phyloP scores from a whole-genome alignment of 2,329 filamentous ascomycete species.

The Paraphaeosphaeria minitans region DNA sequence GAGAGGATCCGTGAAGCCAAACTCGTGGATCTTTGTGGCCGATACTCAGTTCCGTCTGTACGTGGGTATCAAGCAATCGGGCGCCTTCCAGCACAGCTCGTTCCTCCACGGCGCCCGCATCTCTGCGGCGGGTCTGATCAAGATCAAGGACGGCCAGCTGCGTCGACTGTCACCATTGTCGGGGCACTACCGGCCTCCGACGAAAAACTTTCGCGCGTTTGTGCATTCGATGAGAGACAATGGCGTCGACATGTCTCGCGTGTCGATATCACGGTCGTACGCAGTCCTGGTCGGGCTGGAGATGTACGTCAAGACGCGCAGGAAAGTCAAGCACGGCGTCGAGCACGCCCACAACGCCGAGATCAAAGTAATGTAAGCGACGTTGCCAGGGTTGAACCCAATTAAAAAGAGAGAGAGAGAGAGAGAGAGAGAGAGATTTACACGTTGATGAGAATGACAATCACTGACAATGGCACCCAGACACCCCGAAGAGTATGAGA shows the following conservation, averaged over 20 bases:
- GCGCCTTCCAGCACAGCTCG: conserved; percentile 88
- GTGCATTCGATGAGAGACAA: conserved; percentile 72
- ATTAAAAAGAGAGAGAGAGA: no score
- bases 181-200: conserved; percentile 85
- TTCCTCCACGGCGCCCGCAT: conserved; percentile 85
- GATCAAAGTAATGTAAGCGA: conserved; percentile 58
- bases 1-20: conserved; percentile 78
- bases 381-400: no score
- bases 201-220: conserved; percentile 82
- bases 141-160: conserved; percentile 81
- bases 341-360: conserved; percentile 59
- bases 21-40: conserved; percentile 92
- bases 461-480: not conserved
- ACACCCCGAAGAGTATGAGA: conserved; percentile 62
- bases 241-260: conserved; percentile 77
- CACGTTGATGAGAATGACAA: no score
- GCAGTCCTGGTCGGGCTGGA: conserved; percentile 83
- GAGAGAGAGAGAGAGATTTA: no score
- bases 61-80: conserved; percentile 86
- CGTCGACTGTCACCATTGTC: conserved; percentile 69
- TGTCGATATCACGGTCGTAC: conserved; percentile 82
- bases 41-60: conserved; percentile 86
- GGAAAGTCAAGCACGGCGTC: conserved; percentile 63
- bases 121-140: conserved; percentile 81
- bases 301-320: conserved; percentile 72